phyloP scores from a whole-genome alignment of 805 yeast species.

The Kuraishia molischiana region DNA sequence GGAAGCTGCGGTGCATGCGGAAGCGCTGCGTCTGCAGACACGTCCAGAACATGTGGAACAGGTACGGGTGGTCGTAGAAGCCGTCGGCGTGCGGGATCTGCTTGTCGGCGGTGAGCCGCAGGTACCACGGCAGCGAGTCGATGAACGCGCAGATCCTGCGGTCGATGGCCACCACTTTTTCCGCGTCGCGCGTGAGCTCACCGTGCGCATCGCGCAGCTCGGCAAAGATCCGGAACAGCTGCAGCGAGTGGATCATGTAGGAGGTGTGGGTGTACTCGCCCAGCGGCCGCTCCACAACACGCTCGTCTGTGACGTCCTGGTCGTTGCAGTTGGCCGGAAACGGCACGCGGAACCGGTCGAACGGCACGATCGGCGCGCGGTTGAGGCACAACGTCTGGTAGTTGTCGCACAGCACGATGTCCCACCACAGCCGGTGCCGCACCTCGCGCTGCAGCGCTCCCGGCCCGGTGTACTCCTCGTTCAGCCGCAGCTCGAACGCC shows the following conservation, averaged over 20 bases:
- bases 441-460: constrained; percentile 10
- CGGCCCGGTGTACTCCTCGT: not conserved
- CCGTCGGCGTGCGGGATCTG: constrained; percentile 3
- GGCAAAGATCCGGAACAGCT: constrained; percentile 8
- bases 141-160: constrained; percentile 6
- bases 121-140: constrained; percentile 6
- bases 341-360: constrained; percentile 17
- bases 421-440: constrained; percentile 20
- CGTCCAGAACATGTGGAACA: constrained; percentile 9
- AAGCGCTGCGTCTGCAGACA: constrained; percentile 13
- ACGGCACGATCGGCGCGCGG: constrained; percentile 9
- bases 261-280: constrained; percentile 7
- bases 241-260: constrained; percentile 6
- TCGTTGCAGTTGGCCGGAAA: constrained; percentile 22
- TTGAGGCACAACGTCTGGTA: constrained; percentile 6
- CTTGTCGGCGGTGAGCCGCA: constrained; percentile 5
- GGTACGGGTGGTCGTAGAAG: constrained; percentile 14
- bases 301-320: constrained; percentile 11
- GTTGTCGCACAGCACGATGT: constrained; percentile 11
- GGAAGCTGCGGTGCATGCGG: constrained; percentile 2
- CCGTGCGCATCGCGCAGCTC: constrained; percentile 6
- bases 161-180: not conserved
- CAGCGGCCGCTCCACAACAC: constrained; percentile 3
- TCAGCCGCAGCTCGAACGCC: constrained; percentile 6
- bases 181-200: constrained; percentile 1